Evolutionary conservation across 768 basidiomycete genomes (phyloP), one percentile per base, ranked within the genome.

Genomic region (Suillus luteus): DNA sequence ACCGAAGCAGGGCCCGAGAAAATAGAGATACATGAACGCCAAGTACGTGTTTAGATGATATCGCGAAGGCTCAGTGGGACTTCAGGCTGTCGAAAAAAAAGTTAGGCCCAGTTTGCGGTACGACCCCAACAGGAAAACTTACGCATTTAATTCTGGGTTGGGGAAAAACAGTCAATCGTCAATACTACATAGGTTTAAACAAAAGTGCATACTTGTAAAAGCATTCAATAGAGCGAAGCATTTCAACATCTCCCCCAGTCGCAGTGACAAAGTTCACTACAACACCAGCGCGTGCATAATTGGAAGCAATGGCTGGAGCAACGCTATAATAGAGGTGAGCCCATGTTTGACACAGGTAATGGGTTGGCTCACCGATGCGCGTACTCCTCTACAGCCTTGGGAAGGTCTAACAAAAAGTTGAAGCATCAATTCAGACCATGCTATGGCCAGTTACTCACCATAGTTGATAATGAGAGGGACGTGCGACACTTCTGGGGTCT

Each of bases 161-260:
- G 31, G 31, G 35, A 54, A 27, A 14, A 44, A 59, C 65, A 75
- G 70, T 40, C 19, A 60, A 24, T 46, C 37, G 31, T 22, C 43
- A 10, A 19, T 19, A 65, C 54, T 33, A n/a, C n/a, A n/a, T n/a
- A 43, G 46, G 48, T 14, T 43, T 9, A 4, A 7, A 49, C 12
- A 14, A 49, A 49, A 76, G 64, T 60, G 76, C 85, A 68, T 68
- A 93, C 93, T 94, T 94, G 84, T 96, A 98, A 80, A 95, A 96
- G 84, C 95, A 96, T 82, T 99, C 96, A 83, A 98, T 98, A 69
- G 92, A 93, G 72, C 96, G 86, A 66, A 99, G 81, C 95, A 98
- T 97, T 80, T 99, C 96, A 62, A 98, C 96, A 75, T 99, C 96
- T 48, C 95, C 96, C 37, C 96, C 95, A 15, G 95, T 95, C 61